Evolutionary conservation across 768 basidiomycete genomes (phyloP), one percentile per base, ranked within the genome.

Genomic region (Agrocybe praecox): DNA sequence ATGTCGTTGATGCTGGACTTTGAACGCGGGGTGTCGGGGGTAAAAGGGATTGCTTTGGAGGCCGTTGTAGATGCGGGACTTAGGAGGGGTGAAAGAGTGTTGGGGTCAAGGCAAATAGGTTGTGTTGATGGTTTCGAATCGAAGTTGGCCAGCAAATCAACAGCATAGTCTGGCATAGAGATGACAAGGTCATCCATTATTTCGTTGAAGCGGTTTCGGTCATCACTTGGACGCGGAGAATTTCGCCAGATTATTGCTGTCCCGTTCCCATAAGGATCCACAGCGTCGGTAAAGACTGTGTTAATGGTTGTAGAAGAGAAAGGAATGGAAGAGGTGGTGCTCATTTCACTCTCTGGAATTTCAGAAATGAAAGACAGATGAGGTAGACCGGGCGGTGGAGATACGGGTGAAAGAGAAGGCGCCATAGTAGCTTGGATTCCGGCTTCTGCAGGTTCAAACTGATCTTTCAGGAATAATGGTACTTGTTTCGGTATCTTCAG

Each of bases 161-260:
- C 64, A 6, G 78, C 79, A 55, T 82, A 81, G 49, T 74, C 74
- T 9, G 80, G 80, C 49, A 81, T 70, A 9, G 49, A 32, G 40
- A 76, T 67, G 15, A 65, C 67, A 19, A 78, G 59, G 54, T 69
- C 67, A 29, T 71, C 69, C 36, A 78, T 66, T 46, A 80, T 73
- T 53, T 78, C 74, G 24, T 69, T 69, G 51, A n/a, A n/a, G 36
- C 36, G 36, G 36, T 65, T 29, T 9, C 5, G 26, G 26, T 29
- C 26, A 9, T 29, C 9, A 5, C 26, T 70, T 2, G 76, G 58
- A 42, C 74, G 77, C 10, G 67, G 63, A 12, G 64, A 56, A n/a
- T 67, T 53, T 46, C 64, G 65, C 61, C 72, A 76, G 29, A 77
- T 77, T 7, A 70, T 77, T 36, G 75, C 77, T 44, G 64, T 66